Percentiles rank a stretch among this genome's conserved stretches.
Conservation (phyloP, 129 eudicot genomes). For the Chrysanthemum makinoi region DNA sequence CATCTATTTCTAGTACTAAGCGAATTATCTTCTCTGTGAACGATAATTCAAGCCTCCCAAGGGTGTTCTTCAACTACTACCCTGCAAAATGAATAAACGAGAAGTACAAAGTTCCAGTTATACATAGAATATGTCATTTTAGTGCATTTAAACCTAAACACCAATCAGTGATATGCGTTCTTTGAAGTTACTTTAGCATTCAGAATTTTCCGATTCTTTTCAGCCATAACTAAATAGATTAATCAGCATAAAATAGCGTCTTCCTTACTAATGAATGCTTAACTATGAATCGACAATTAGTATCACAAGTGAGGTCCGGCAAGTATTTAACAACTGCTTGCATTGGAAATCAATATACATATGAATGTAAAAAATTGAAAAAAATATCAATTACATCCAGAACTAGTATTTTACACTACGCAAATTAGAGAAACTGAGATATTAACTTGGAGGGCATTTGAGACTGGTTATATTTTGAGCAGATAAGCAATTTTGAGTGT, state of each 20-base stretch:
- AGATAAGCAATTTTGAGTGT: too few species aligned
- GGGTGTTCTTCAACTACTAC: background rate
- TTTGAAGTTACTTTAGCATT: background rate
- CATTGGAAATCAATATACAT: background rate
- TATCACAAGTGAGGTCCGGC: background rate
- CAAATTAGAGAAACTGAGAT: too few species aligned
- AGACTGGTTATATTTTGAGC: too few species aligned
- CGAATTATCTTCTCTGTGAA: background rate
- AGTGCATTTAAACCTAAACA: background rate
- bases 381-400: too few species aligned
- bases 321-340: background rate
- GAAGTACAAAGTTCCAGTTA: background rate
- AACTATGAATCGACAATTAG: background rate
- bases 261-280: background rate
- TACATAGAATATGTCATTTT: background rate
- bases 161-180: too few species aligned
- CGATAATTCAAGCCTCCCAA: background rate
- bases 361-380: too few species aligned
- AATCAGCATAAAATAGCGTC: background rate
- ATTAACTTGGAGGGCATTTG: too few species aligned
- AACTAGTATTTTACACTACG: too few species aligned
- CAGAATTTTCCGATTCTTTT: background rate
- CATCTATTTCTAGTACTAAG: background rate
- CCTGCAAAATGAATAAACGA: conserved; percentile 6
- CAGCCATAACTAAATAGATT: background rate